Evolutionary conservation across 495 filamentous ascomycete genomes (phyloP).

Genomic region (Penicillium steckii): DNA sequence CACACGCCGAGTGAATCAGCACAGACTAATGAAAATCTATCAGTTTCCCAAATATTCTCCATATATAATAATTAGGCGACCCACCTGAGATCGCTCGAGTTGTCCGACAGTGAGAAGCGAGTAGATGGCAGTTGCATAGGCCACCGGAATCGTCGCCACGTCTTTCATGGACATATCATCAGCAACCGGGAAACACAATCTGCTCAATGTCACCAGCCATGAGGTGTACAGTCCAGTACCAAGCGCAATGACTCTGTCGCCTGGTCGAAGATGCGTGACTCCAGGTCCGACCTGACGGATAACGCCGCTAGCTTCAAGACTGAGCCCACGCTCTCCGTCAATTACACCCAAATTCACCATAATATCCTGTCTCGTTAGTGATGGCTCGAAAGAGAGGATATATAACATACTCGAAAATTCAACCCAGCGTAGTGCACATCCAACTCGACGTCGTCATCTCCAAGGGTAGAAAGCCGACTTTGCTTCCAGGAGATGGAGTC

Average conservation of each 20-base stretch:
- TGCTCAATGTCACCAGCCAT: slow-evolving; percentile 9
- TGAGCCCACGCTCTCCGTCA: slow-evolving; percentile 26
- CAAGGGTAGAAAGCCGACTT: neutral
- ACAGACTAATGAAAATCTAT: slow-evolving; percentile 16
- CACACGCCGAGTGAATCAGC: slow-evolving; percentile 43
- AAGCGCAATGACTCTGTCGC: slow-evolving; percentile 42
- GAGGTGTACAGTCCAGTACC: slow-evolving; percentile 31
- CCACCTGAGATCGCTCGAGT: neutral
- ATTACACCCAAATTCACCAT: neutral
- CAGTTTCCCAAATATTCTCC: neutral
- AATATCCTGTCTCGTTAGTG: neutral
- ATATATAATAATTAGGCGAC: neutral
- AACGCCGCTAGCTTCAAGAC: slow-evolving; percentile 41
- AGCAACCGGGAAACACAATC: slow-evolving; percentile 28
- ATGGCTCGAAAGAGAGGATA: neutral
- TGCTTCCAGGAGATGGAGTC: neutral
- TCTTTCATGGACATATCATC: slow-evolving; percentile 35
- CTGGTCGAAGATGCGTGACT: slow-evolving; percentile 27
- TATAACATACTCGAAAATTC: slow-evolving; percentile 2
- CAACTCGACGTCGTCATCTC: slow-evolving; percentile 2
- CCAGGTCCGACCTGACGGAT: slow-evolving; percentile 29
- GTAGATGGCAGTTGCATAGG: slow-evolving; percentile 40
- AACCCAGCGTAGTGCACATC: slow-evolving; percentile 5
- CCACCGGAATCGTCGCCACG: slow-evolving; percentile 41
- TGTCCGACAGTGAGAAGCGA: slow-evolving; percentile 30